Evolutionary conservation across 192 early-diverging fungal species (phyloP).

Genomic region (Gryganskiella cystojenkinii): DNA sequence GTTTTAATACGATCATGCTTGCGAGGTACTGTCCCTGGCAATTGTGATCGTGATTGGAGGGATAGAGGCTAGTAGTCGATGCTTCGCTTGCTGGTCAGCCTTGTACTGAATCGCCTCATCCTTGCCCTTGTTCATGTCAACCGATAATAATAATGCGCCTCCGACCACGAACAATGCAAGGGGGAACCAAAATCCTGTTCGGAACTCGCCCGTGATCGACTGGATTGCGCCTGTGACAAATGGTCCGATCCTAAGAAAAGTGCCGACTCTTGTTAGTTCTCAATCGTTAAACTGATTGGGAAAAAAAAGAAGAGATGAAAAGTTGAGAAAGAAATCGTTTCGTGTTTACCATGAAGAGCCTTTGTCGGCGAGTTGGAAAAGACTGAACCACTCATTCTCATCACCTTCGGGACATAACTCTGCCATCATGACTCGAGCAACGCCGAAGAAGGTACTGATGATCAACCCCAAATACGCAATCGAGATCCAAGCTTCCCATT

Average conservation of each 20-base stretch:
- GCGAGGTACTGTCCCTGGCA: slow-evolving; percentile 3
- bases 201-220: slow-evolving; percentile 55
- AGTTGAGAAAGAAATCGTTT: background rate
- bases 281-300: background rate
- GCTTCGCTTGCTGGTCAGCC: slow-evolving; percentile 5
- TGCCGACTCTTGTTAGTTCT: no score
- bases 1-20: no score
- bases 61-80: slow-evolving; percentile 7
- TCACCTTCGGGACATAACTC: slow-evolving; percentile 69
- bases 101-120: slow-evolving; percentile 48
- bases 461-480: slow-evolving; percentile 55
- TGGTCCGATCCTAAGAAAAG: slow-evolving; percentile 66
- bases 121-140: slow-evolving; percentile 66
- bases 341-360: slow-evolving; percentile 58
- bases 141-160: slow-evolving; percentile 49
- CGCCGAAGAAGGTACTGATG: slow-evolving; percentile 61
- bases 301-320: background rate
- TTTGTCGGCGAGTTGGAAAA: slow-evolving; percentile 71
- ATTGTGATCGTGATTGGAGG: slow-evolving; percentile 23
- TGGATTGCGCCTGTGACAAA: slow-evolving; percentile 76
- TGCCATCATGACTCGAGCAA: slow-evolving; percentile 62
- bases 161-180: slow-evolving; percentile 57
- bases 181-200: slow-evolving; percentile 62
- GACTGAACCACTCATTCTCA: slow-evolving; percentile 73
- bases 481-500: slow-evolving; percentile 43